Percentiles rank a stretch among this genome's conserved stretches.
These are phyloP conservation scores for Lichtheimia hyalospora DNA, from an alignment of 371 early-diverging fungal species.

Conservation along the genomic window DNA sequence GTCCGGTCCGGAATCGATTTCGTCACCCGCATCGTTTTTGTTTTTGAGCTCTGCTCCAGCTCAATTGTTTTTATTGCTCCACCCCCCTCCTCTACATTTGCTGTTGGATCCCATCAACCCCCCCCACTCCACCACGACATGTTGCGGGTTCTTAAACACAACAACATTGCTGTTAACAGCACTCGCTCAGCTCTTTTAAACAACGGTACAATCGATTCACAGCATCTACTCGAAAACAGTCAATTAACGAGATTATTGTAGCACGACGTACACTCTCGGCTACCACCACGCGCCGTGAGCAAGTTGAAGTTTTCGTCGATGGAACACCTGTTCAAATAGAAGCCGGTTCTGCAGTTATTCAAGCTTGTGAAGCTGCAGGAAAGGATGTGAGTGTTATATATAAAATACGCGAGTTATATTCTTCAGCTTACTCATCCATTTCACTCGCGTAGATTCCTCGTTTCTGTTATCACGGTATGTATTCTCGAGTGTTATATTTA, in stretches of 20 bases:
- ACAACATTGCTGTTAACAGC: conserved; percentile 43
- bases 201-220: conserved; percentile 31
- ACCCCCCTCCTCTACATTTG: conserved; percentile 4
- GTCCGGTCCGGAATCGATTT: neutral
- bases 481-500: too few relatives aligned
- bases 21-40: conserved; percentile 2
- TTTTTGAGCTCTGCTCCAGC: neutral
- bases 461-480: conserved; percentile 93
- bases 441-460: conserved; percentile 72
- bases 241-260: neutral
- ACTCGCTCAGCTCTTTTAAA: conserved; percentile 40
- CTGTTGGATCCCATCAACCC: conserved; percentile 9
- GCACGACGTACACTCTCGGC: conserved; percentile 54
- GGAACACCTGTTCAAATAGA: conserved; percentile 90
- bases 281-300: conserved; percentile 52
- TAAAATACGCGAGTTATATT: neutral
- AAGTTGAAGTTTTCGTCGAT: conserved; percentile 89
- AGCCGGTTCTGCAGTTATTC: conserved; percentile 93
- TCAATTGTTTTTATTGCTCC: neutral
- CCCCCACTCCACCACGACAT: conserved; percentile 26
- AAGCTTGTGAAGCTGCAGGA: conserved; percentile 94
- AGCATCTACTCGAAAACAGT: neutral
- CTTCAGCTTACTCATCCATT: conserved; percentile 1
- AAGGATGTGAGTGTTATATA: conserved; percentile 54
- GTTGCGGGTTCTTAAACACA: conserved; percentile 55